phyloP scores from a whole-genome alignment of 306 rosid genomes.

The Malus asiatica region DNA sequence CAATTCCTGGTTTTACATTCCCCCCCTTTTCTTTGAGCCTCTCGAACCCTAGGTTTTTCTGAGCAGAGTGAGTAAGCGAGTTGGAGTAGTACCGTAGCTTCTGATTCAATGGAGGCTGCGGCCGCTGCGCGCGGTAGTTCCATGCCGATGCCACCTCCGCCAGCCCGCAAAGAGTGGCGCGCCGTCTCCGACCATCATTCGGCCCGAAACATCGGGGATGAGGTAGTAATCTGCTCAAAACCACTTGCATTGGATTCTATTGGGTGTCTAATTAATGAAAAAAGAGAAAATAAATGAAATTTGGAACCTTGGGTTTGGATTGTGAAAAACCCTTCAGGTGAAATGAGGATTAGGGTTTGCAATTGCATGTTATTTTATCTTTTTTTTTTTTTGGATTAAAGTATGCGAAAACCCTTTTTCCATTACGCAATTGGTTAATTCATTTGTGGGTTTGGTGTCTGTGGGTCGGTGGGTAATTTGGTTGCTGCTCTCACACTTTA shows the following conservation, averaged over 20 bases:
- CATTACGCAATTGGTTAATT: background rate
- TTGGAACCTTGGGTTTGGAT: background rate
- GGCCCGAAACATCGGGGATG: conserved; percentile 52
- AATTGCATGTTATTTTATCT: background rate
- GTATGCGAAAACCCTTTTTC: background rate
- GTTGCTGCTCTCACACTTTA: background rate
- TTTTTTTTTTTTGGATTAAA: background rate
- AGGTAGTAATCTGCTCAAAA: conserved; percentile 46
- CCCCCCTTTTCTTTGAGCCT: background rate
- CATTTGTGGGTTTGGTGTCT: background rate
- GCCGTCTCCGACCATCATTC: conserved; percentile 77
- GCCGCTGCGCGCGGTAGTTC: conserved; percentile 60
- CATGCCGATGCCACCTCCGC: conserved; percentile 43
- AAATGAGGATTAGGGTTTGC: conserved; percentile 24
- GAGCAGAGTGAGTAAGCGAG: conserved; percentile 10
- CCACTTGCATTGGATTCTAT: conserved; percentile 28
- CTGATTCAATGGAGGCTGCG: conserved; percentile 69
- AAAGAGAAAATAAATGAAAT: background rate
- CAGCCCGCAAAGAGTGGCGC: conserved; percentile 78
- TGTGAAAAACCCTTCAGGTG: background rate
- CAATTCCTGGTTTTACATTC: conserved; percentile 31
- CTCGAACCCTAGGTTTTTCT: conserved; percentile 37
- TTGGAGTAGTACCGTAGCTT: conserved; percentile 25
- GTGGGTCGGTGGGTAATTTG: background rate
- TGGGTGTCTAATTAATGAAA: background rate